Evolutionary conservation across 139 green algal genomes (phyloP).

Genomic region (Chlorella vulgaris): DNA sequence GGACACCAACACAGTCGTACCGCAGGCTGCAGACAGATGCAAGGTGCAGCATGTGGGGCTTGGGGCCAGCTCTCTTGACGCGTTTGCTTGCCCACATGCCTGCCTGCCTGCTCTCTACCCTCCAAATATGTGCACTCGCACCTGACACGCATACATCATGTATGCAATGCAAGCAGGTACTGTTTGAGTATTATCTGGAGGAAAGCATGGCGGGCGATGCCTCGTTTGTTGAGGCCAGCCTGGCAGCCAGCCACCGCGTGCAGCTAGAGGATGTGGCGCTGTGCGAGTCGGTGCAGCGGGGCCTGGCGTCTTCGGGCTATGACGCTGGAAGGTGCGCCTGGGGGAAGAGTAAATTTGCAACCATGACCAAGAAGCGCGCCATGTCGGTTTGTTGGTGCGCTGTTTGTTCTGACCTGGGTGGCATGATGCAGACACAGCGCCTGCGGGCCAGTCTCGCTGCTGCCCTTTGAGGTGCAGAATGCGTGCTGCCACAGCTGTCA

Average conservation of each 20-base stretch:
- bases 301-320: slow-evolving; percentile 49
- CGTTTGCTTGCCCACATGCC: background rate
- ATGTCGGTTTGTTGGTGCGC: no score
- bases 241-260: slow-evolving; percentile 50
- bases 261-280: slow-evolving; percentile 64
- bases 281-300: slow-evolving; percentile 63
- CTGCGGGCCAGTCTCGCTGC: no score
- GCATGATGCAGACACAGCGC: no score
- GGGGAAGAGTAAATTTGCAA: no score
- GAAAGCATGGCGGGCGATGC: slow-evolving; percentile 12
- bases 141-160: background rate
- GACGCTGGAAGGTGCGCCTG: slow-evolving; percentile 41
- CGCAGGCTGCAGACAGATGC: slow-evolving; percentile 40
- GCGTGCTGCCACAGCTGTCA: no score
- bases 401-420: no score
- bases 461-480: no score
- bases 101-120: background rate
- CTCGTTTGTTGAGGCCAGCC: slow-evolving; percentile 31
- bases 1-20: slow-evolving; percentile 63
- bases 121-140: background rate
- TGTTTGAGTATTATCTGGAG: slow-evolving; percentile 29
- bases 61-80: background rate
- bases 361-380: no score
- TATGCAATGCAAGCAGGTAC: no score
- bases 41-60: slow-evolving; percentile 11